These are phyloP conservation scores for Podospora pseudocomata DNA, from an alignment of 495 filamentous ascomycete species.

Conservation along the genomic window DNA sequence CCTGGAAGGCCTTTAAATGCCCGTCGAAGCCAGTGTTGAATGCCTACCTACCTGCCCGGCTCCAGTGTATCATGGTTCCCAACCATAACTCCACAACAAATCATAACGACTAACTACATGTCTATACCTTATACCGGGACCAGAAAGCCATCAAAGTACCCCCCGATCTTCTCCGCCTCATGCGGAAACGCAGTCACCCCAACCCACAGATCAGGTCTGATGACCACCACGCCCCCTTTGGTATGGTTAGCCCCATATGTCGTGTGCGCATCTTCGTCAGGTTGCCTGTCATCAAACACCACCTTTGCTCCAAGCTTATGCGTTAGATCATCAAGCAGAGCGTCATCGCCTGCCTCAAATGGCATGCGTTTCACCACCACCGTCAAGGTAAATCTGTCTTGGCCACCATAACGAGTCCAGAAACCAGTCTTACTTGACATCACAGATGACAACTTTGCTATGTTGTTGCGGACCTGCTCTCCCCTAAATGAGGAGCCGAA, in stretches of 20 bases:
- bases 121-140: neutral
- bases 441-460: neutral
- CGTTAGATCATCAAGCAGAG: neutral
- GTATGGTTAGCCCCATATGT: neutral
- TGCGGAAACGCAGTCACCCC: neutral
- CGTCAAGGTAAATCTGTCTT: neutral
- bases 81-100: too few relatives aligned
- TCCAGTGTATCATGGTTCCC: too few relatives aligned
- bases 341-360: neutral
- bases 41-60: too few relatives aligned
- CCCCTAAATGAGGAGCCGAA: neutral
- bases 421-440: neutral
- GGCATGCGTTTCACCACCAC: neutral
- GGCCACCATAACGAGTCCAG: neutral
- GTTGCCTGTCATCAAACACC: neutral
- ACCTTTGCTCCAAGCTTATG: neutral
- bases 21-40: neutral
- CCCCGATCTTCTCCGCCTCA: neutral
- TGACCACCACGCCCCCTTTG: neutral
- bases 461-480: neutral
- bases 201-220: neutral
- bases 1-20: neutral
- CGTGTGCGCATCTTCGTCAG: neutral
- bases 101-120: too few relatives aligned
- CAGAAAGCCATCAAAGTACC: neutral